Evolutionary conservation across 2,329 filamentous ascomycete genomes (phyloP).

Genomic region (Bipolaris zeicola): DNA sequence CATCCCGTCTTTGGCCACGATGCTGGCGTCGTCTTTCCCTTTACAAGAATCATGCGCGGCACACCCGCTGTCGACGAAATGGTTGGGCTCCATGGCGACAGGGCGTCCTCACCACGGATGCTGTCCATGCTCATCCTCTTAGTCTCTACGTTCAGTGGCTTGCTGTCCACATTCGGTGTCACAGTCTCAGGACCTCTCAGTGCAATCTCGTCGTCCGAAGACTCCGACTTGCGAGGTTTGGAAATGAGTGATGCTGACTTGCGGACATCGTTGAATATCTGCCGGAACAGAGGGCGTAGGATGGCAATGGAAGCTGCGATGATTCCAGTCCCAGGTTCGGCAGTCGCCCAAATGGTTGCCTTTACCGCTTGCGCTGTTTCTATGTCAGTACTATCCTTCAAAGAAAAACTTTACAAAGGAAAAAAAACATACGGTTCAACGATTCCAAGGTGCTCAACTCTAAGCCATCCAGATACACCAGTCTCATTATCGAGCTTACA

Average conservation of each 20-base stretch:
- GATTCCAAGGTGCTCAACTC: constrained; percentile 16
- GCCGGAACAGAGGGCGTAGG: constrained; percentile 53
- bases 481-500: constrained; percentile 38
- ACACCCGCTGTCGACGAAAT: constrained; percentile 23
- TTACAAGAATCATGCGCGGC: constrained; percentile 19
- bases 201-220: constrained; percentile 17
- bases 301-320: constrained; percentile 56
- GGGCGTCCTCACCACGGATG: neutral
- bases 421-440: constrained; percentile 14
- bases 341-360: constrained; percentile 54
- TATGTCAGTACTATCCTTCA: constrained; percentile 8
- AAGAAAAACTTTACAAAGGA: neutral
- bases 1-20: neutral
- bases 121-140: constrained; percentile 14
- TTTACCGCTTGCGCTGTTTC: constrained; percentile 42
- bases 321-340: constrained; percentile 58
- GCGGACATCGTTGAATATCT: constrained; percentile 28
- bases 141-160: too few relatives aligned
- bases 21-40: constrained; percentile 12
- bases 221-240: constrained; percentile 16
- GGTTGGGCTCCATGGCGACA: constrained; percentile 30
- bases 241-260: constrained; percentile 22
- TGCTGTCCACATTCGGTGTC: constrained; percentile 9
- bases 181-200: constrained; percentile 18
- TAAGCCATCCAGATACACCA: constrained; percentile 40